Evolutionary conservation across 2,329 filamentous ascomycete genomes (phyloP).

Genomic region (Colletotrichum cuscutae): DNA sequence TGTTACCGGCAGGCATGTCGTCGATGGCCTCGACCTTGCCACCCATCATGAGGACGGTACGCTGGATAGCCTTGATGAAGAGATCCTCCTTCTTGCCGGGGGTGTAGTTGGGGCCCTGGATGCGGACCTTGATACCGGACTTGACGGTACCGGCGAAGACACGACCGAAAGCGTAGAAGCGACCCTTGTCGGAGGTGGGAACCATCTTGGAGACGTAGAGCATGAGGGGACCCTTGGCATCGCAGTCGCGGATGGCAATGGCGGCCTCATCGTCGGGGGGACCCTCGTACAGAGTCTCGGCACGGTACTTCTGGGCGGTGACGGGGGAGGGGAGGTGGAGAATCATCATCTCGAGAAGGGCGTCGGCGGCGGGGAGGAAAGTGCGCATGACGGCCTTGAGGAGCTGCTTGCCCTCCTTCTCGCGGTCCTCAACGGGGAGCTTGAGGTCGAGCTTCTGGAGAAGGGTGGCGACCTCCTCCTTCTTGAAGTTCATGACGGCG

Average conservation of each 20-base stretch:
- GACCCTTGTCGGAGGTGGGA: conserved; percentile 98
- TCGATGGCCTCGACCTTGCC: conserved; percentile 99
- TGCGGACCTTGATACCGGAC: conserved; percentile 99
- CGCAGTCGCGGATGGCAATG: conserved; percentile 98
- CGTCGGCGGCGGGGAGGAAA: conserved; percentile 98
- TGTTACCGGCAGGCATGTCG: conserved; percentile 99
- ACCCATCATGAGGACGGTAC: conserved; percentile 99
- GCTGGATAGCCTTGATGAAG: conserved; percentile 99
- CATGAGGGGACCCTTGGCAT: conserved; percentile 98
- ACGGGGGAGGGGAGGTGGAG: conserved; percentile 97
- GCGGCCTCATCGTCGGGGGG: conserved; percentile 90
- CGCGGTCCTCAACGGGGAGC: conserved; percentile 85
- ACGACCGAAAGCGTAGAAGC: conserved; percentile 99
- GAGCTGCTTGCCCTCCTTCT: conserved; percentile 96
- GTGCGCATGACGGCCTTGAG: conserved; percentile 99
- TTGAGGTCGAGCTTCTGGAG: conserved; percentile 96
- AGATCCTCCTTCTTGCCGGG: conserved; percentile 99
- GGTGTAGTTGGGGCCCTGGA: conserved; percentile 98
- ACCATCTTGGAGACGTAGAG: conserved; percentile 99
- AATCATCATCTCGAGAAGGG: conserved; percentile 99
- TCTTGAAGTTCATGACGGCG: conserved; percentile 98
- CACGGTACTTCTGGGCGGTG: conserved; percentile 97
- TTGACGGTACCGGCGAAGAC: conserved; percentile 98
- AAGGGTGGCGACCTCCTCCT: conserved; percentile 85
- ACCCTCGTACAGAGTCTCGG: conserved; percentile 98